Evolutionary conservation across 2,329 filamentous ascomycete species (phyloP).

Genomic region (Blastomyces gilchristii): DNA sequence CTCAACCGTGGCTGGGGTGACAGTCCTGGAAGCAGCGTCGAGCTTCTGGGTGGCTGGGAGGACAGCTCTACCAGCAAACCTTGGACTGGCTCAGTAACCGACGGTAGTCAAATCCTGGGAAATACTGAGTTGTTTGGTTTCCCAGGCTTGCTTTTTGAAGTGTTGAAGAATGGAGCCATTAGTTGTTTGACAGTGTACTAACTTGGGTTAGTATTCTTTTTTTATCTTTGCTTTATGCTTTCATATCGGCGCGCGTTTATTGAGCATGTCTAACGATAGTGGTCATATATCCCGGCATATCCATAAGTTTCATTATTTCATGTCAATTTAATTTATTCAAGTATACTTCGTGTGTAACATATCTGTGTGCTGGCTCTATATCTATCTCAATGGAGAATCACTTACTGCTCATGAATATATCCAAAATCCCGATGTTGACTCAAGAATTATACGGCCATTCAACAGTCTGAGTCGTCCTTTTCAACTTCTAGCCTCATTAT

Average conservation of each 20-base stretch:
- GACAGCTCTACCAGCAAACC: conserved; percentile 48
- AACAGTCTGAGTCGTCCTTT: too few species aligned
- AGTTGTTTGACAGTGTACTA: conserved; percentile 83
- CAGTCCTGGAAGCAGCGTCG: conserved; percentile 80
- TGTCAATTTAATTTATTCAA: background rate
- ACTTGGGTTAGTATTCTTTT: conserved; percentile 17
- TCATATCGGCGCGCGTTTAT: background rate
- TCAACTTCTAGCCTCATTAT: too few species aligned
- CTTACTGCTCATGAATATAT: too few species aligned
- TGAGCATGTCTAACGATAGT: background rate
- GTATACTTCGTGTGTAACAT: too few species aligned
- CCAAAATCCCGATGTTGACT: too few species aligned
- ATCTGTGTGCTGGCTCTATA: too few species aligned
- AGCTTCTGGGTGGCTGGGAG: conserved; percentile 77
- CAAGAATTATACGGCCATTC: too few species aligned
- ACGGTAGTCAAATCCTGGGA: conserved; percentile 46
- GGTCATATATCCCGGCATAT: background rate
- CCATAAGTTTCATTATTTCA: background rate
- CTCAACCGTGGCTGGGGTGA: conserved; percentile 85
- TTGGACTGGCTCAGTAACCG: conserved; percentile 34
- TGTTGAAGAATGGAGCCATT: conserved; percentile 82
- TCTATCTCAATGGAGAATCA: too few species aligned
- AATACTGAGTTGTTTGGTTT: conserved; percentile 88
- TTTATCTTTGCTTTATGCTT: background rate
- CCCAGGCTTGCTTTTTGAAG: conserved; percentile 88